Evolutionary conservation across 2,329 filamentous ascomycete species (phyloP).

Genomic region (Atkinsonella texensis): DNA sequence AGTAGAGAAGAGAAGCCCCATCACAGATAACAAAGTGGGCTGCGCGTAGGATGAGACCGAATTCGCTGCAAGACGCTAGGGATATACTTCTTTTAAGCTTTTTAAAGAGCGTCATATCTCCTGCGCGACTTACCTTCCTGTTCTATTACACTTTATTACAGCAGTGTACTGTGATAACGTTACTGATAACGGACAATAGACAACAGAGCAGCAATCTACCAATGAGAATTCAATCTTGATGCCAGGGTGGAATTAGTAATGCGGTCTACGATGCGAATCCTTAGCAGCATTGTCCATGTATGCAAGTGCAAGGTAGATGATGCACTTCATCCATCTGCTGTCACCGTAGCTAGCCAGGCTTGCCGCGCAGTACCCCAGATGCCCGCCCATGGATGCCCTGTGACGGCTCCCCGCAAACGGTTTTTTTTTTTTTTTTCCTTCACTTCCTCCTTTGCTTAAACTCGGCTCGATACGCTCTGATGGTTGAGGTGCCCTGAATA

Average conservation of each 20-base stretch:
- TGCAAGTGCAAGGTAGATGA: no score
- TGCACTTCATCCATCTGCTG: background rate
- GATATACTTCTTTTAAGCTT: no score
- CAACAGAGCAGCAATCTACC: background rate
- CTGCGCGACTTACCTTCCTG: no score
- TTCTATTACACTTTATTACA: no score
- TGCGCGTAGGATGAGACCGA: background rate
- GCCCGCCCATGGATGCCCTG: slow-evolving; percentile 2
- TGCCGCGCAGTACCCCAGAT: slow-evolving; percentile 2
- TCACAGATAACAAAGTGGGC: background rate
- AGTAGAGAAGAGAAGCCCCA: background rate
- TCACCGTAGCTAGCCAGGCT: background rate
- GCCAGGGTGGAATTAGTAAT: background rate
- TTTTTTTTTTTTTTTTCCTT: no score
- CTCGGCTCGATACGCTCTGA: background rate
- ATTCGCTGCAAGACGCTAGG: no score
- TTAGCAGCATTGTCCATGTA: no score
- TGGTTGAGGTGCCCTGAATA: background rate
- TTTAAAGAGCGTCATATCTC: no score
- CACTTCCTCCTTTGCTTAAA: no score
- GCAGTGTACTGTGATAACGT: no score
- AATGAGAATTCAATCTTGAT: background rate
- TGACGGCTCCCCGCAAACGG: slow-evolving; percentile 6
- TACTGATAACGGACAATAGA: background rate
- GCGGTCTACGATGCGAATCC: no score